Evolutionary conservation across 1,139 yeast species (phyloP), one percentile per base, ranked within the genome.

Genomic region (Candida pseudoviswanathii): DNA sequence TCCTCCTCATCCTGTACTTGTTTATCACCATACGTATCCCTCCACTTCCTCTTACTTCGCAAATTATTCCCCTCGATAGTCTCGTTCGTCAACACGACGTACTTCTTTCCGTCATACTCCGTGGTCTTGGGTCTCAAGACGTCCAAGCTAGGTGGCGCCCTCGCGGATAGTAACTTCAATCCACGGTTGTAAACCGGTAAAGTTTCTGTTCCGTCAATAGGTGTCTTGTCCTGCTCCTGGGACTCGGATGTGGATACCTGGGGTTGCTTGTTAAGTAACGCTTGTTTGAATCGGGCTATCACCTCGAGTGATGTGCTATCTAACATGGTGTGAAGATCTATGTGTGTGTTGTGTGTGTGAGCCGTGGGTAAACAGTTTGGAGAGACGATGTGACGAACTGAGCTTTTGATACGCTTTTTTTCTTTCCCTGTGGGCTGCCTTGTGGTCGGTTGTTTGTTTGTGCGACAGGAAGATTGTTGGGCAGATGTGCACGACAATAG

Each of bases 51-150:
- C 54, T 71, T 73, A 53, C 65, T 73, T 10, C 61, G 55, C 9
- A 50, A 48, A 49, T 61, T 67, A 31, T 63, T 52, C 24, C 58
- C 58, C 34, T 71, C 75, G 29, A 75, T 69, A 27, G 57, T 59
- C 10, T 67, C 71, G 55, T 72, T 74, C 27, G 74, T 70, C 45
- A 70, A 65, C 5, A 76, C 78, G 45, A 73, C 58, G 54, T 73
- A 74, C 51, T 66, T 64, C n/a, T 56, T 58, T n/a, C 78, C 78
- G 46, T 70, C 68, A 55, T 73, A 73, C 49, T 75, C 79, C 31
- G 75, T 78, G 22, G 73, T 65, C 54, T 71, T 72, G 16, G 75
- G 60, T 29, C 59, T 58, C 27, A 74, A 63, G 8, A 62, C 45
- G 46, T 65, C 64, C 29, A 65, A 54, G 22, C 62, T 50, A 10